phyloP scores from a whole-genome alignment of 2,329 filamentous ascomycete genomes.

The Ophiognomonia clavigignenti-juglandacearum region DNA sequence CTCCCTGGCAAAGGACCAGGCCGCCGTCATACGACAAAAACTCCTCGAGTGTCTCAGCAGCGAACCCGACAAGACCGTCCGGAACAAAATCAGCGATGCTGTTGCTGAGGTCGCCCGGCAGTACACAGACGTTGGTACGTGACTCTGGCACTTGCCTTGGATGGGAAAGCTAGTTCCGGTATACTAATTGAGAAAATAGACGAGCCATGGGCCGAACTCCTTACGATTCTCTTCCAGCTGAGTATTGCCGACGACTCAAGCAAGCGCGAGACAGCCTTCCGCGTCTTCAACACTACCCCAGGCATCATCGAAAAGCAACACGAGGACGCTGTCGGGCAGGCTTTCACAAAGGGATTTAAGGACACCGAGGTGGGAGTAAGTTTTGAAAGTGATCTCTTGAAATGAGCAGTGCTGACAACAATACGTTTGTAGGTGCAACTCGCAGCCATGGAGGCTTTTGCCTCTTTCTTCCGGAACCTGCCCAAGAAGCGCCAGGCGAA shows the following conservation, averaged over 20 bases:
- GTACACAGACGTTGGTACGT: conserved; percentile 85
- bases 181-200: conserved; percentile 42
- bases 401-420: conserved; percentile 1
- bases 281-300: conserved; percentile 92
- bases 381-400: conserved; percentile 4
- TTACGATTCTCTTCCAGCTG: conserved; percentile 79
- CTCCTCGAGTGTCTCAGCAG: conserved; percentile 70
- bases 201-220: conserved; percentile 83
- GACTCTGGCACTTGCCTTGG: conserved; percentile 6
- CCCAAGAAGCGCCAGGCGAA: conserved; percentile 83
- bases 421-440: conserved; percentile 67
- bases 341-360: conserved; percentile 88
- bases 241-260: conserved; percentile 81
- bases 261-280: conserved; percentile 87
- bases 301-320: conserved; percentile 95
- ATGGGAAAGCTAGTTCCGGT: neutral
- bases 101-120: conserved; percentile 93
- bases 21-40: conserved; percentile 75
- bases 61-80: conserved; percentile 69
- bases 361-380: conserved; percentile 76
- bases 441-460: conserved; percentile 93
- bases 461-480: conserved; percentile 89
- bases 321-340: conserved; percentile 80
- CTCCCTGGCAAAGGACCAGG: conserved; percentile 68
- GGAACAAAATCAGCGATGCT: conserved; percentile 97